A percentile compares a stretch with the other conserved stretches of the same genome.
phyloP scores from a whole-genome alignment of 108 stramenopile species.

The Nitzschia putrida region DNA sequence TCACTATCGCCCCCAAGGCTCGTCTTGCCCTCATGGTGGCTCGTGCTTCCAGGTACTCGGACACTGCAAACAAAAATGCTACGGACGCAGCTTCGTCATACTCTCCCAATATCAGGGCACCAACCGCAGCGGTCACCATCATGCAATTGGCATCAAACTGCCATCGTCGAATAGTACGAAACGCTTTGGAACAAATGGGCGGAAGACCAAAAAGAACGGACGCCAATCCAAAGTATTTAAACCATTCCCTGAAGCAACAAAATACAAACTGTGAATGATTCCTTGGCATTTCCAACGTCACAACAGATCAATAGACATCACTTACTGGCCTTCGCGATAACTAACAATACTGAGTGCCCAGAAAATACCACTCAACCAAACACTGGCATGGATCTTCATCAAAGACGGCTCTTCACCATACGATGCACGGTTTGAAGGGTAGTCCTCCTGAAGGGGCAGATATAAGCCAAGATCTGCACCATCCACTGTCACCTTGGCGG shows the following conservation, averaged over 20 bases:
- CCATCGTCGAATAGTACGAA: constrained; percentile 58
- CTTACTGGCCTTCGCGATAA: constrained; percentile 28
- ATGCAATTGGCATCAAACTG: constrained; percentile 88
- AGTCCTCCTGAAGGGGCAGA: constrained; percentile 51
- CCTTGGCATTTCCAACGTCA: neutral
- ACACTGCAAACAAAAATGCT: constrained; percentile 80
- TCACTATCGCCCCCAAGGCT: constrained; percentile 70
- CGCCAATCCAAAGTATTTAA: constrained; percentile 71
- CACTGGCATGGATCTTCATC: constrained; percentile 34
- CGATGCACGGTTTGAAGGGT: neutral
- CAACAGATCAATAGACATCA: constrained; percentile 14
- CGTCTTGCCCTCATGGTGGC: constrained; percentile 73
- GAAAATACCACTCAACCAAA: constrained; percentile 67
- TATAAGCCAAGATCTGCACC: constrained; percentile 49
- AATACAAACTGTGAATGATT: neutral
- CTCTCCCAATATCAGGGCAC: constrained; percentile 74
- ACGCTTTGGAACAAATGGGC: constrained; percentile 73
- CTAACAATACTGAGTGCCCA: constrained; percentile 69
- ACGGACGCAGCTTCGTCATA: constrained; percentile 88
- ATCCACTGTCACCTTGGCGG: constrained; percentile 54
- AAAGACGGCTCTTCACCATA: constrained; percentile 19
- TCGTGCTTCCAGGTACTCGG: constrained; percentile 75
- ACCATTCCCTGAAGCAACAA: constrained; percentile 35
- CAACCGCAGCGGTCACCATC: constrained; percentile 87
- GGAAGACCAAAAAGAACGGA: constrained; percentile 81